Percentiles rank a stretch among this genome's conserved stretches.
phyloP scores from a whole-genome alignment of 495 filamentous ascomycete genomes.

The Hypoxylon fuscum region DNA sequence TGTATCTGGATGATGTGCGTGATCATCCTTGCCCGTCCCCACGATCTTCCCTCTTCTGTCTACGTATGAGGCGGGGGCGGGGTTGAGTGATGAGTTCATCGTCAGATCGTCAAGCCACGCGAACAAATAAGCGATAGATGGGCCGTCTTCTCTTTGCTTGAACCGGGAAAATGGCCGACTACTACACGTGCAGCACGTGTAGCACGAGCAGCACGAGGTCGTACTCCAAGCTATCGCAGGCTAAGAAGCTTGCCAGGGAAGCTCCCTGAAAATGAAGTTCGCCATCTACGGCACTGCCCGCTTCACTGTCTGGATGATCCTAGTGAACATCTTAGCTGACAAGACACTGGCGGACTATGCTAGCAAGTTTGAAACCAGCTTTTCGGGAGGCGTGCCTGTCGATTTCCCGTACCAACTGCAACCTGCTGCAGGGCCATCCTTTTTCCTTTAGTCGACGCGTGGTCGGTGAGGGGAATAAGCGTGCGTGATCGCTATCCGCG shows the following conservation, averaged over 20 bases:
- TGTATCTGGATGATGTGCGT: constrained; percentile 43
- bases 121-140: constrained; percentile 31
- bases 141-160: constrained; percentile 12
- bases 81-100: constrained; percentile 42
- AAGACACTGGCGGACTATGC: constrained; percentile 6
- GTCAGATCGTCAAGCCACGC: constrained; percentile 41
- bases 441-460: constrained; percentile 19
- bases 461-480: constrained; percentile 29
- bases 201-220: constrained; percentile 11
- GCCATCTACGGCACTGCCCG: constrained; percentile 38
- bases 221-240: constrained; percentile 2
- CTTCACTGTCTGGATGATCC: constrained; percentile 30
- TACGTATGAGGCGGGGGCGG: constrained; percentile 38
- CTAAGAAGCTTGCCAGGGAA: constrained; percentile 14
- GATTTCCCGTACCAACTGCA: constrained; percentile 35
- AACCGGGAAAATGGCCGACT: constrained; percentile 15
- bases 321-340: constrained; percentile 9
- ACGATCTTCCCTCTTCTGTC: constrained; percentile 34
- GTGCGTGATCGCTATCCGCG: constrained; percentile 2
- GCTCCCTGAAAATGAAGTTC: constrained; percentile 9
- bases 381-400: constrained; percentile 39
- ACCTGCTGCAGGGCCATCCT: constrained; percentile 31
- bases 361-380: constrained; percentile 26
- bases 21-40: constrained; percentile 36
- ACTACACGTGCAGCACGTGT: neutral